Evolutionary conservation across 345 rosid genomes (phyloP).

Genomic region (Brassica juncea): DNA sequence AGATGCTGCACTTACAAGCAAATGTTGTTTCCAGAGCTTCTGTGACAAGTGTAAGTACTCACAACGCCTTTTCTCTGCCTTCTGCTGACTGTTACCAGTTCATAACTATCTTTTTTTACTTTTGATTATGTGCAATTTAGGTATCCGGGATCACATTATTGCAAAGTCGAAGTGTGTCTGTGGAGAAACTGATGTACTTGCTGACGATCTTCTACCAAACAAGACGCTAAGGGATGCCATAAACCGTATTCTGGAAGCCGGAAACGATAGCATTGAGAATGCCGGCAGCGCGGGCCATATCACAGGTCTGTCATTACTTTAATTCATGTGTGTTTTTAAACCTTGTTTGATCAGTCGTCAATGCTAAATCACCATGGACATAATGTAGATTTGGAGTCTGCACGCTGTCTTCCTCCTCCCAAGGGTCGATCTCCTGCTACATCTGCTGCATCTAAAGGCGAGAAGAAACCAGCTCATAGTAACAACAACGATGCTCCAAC

Average conservation of each 20-base stretch:
- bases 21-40: slow-evolving; percentile 84
- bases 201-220: slow-evolving; percentile 97
- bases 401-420: slow-evolving; percentile 65
- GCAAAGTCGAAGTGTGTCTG: slow-evolving; percentile 78
- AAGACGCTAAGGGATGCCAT: slow-evolving; percentile 93
- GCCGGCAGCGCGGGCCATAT: slow-evolving; percentile 79
- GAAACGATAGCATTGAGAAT: slow-evolving; percentile 83
- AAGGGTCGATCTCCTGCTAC: slow-evolving; percentile 72
- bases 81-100: slow-evolving; percentile 4
- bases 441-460: slow-evolving; percentile 78
- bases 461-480: slow-evolving; percentile 64
- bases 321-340: slow-evolving; percentile 7
- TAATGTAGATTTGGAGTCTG: slow-evolving; percentile 73
- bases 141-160: slow-evolving; percentile 85
- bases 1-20: slow-evolving; percentile 94
- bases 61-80: not conserved
- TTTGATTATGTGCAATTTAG: slow-evolving; percentile 44
- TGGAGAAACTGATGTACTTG: slow-evolving; percentile 79
- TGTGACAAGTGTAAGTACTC: slow-evolving; percentile 74
- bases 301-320: slow-evolving; percentile 58
- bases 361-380: slow-evolving; percentile 15
- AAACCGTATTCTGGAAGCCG: slow-evolving; percentile 89
- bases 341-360: slow-evolving; percentile 5
- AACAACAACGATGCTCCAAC: slow-evolving; percentile 45
- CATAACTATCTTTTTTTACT: not conserved